Conservation (phyloP, 2,329 filamentous ascomycete genomes). For the Fusarium foetens region DNA sequence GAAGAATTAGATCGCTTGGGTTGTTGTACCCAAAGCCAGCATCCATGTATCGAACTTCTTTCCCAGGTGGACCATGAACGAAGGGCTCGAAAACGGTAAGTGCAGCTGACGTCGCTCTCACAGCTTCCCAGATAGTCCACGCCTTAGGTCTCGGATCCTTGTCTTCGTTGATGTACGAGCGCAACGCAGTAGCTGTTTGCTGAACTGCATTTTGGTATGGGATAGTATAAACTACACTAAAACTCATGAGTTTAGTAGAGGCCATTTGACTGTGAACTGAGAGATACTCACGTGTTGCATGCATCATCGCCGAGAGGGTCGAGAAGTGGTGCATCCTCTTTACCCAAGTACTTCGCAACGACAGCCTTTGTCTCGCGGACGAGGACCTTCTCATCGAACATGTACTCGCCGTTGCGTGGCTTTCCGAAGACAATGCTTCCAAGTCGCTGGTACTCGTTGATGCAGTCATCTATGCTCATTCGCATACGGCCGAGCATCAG, state of each 20-base stretch:
- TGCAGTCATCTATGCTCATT: neutral
- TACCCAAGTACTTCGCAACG: neutral
- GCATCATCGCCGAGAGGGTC: neutral
- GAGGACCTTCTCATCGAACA: neutral
- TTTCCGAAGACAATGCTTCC: neutral
- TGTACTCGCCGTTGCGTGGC: neutral
- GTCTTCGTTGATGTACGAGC: neutral
- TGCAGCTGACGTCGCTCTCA: neutral
- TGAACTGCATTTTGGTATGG: neutral
- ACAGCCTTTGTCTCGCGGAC: neutral
- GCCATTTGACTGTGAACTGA: no score
- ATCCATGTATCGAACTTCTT: neutral
- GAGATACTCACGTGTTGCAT: neutral
- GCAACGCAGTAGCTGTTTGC: neutral
- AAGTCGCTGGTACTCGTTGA: neutral
- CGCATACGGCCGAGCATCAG: neutral
- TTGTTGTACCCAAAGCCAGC: neutral
- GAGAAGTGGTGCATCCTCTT: neutral
- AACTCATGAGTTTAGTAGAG: fast-evolving
- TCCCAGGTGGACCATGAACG: neutral
- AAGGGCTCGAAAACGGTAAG: neutral
- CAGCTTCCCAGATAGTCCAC: neutral
- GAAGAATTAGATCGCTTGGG: neutral
- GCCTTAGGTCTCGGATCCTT: neutral
- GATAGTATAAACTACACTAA: neutral